Evolutionary conservation across 2,329 filamentous ascomycete species (phyloP).

Genomic region (Aspergillus intermedius): DNA sequence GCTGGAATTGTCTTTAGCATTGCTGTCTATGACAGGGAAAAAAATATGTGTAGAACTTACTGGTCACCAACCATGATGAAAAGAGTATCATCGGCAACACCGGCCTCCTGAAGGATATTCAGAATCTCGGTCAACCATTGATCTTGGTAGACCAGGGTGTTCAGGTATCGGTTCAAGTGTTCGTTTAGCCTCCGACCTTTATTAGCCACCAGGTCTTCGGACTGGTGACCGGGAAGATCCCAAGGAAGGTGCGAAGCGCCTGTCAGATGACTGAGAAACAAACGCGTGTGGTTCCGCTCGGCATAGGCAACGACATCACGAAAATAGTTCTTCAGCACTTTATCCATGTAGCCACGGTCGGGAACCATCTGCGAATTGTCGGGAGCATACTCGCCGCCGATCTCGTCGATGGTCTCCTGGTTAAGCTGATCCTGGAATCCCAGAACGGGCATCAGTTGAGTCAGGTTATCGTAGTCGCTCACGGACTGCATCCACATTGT

Average conservation of each 20-base stretch:
- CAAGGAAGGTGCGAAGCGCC: slow-evolving; percentile 24
- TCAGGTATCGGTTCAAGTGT: slow-evolving; percentile 24
- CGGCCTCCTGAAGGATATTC: slow-evolving; percentile 24
- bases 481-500: slow-evolving; percentile 30
- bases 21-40: background rate
- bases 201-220: slow-evolving; percentile 16
- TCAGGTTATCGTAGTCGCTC: slow-evolving; percentile 26
- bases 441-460: slow-evolving; percentile 19
- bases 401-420: slow-evolving; percentile 19
- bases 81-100: slow-evolving; percentile 26
- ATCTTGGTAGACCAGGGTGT: slow-evolving; percentile 26
- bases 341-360: slow-evolving; percentile 17
- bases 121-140: slow-evolving; percentile 27
- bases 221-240: slow-evolving; percentile 21
- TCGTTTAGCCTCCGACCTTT: slow-evolving; percentile 8
- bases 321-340: slow-evolving; percentile 18
- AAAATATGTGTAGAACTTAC: slow-evolving; percentile 11
- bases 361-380: slow-evolving; percentile 13
- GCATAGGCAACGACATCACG: slow-evolving; percentile 20
- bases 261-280: slow-evolving; percentile 24
- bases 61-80: slow-evolving; percentile 30
- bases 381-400: slow-evolving; percentile 18
- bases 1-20: slow-evolving; percentile 8
- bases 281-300: slow-evolving; percentile 19
- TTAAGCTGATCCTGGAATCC: slow-evolving; percentile 23